phyloP scores from a whole-genome alignment of 352 stramenopile genomes.

The Globisporangium carolinianum region DNA sequence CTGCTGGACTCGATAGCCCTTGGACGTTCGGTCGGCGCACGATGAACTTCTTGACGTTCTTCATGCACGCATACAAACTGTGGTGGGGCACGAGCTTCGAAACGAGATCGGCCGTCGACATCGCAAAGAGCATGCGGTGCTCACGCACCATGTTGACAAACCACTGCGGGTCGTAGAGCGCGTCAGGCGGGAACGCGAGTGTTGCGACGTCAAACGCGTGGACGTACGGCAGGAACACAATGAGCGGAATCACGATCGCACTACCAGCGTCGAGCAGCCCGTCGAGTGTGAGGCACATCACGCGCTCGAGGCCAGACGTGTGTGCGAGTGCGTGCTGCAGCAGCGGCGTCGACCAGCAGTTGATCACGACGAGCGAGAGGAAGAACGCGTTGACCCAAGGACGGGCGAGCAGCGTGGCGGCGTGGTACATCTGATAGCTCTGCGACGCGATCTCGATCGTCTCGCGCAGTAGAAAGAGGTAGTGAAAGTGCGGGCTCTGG shows the following conservation, averaged over 20 bases:
- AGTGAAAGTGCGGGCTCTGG: slow-evolving; percentile 16
- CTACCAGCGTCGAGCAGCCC: slow-evolving; percentile 18
- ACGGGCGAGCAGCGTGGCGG: slow-evolving; percentile 9
- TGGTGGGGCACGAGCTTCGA: slow-evolving; percentile 17
- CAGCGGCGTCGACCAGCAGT: slow-evolving; percentile 16
- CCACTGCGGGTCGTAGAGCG: slow-evolving; percentile 17
- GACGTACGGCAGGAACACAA: slow-evolving; percentile 12
- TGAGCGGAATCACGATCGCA: slow-evolving; percentile 21
- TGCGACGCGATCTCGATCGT: slow-evolving; percentile 18
- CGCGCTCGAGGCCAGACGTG: slow-evolving; percentile 15
- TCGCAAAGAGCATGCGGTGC: slow-evolving; percentile 17
- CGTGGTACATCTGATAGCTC: slow-evolving; percentile 16
- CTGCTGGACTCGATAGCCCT: background rate
- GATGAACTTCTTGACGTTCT: slow-evolving; percentile 18
- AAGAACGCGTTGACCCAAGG: slow-evolving; percentile 17
- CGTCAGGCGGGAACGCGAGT: slow-evolving; percentile 9
- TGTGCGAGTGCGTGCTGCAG: slow-evolving; percentile 15
- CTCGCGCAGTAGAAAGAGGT: slow-evolving; percentile 15
- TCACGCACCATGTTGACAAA: slow-evolving; percentile 19
- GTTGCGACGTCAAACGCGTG: slow-evolving; percentile 4
- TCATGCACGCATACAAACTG: slow-evolving; percentile 14
- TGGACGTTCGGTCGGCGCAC: slow-evolving; percentile 1
- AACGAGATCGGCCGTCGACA: slow-evolving; percentile 10
- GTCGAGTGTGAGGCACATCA: slow-evolving; percentile 21
- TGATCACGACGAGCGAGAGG: slow-evolving; percentile 12